A percentile compares a stretch with the other conserved stretches of the same genome.
Conservation (phyloP, 148 eudicot genomes). For the Vaccinium corymbosum region DNA sequence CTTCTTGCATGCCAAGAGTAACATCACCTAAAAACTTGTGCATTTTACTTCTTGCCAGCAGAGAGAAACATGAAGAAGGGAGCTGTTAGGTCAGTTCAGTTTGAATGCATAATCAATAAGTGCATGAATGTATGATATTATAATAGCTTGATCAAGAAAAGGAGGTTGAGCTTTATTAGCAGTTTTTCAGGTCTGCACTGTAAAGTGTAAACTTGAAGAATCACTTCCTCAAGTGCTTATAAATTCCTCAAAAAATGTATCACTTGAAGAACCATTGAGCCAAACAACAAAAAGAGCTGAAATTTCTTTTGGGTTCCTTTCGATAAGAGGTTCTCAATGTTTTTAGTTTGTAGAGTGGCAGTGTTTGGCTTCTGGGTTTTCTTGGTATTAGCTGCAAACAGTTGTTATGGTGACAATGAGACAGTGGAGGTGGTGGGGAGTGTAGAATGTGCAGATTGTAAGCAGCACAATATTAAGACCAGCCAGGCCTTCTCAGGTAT, state of each 20-base stretch:
- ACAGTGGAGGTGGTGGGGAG: slow-evolving; percentile 27
- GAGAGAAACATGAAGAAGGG: not conserved
- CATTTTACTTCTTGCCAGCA: not conserved
- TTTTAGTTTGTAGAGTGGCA: slow-evolving; percentile 7
- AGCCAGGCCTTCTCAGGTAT: slow-evolving; percentile 30
- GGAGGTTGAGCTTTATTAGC: slow-evolving; percentile 12
- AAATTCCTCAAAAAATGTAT: not conserved
- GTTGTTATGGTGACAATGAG: slow-evolving; percentile 16
- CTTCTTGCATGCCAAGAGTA: not conserved
- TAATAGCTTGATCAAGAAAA: not conserved
- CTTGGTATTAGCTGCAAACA: slow-evolving; percentile 14
- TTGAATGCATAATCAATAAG: slow-evolving; percentile 4
- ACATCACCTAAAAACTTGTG: not conserved
- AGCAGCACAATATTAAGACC: slow-evolving; percentile 18
- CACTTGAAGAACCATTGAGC: not conserved
- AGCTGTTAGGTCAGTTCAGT: not conserved
- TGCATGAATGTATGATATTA: not conserved
- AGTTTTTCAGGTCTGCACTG: not conserved
- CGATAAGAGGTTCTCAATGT: not conserved
- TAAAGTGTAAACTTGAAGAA: not conserved
- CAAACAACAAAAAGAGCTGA: not conserved
- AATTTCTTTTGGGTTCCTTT: not conserved
- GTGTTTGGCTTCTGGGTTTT: slow-evolving; percentile 19
- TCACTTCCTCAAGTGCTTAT: not conserved
- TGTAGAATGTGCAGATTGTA: slow-evolving; percentile 33